These are phyloP conservation scores for Zalaria sp. DNA, from an alignment of 2,329 filamentous ascomycete genomes.

Conservation along the genomic window DNA sequence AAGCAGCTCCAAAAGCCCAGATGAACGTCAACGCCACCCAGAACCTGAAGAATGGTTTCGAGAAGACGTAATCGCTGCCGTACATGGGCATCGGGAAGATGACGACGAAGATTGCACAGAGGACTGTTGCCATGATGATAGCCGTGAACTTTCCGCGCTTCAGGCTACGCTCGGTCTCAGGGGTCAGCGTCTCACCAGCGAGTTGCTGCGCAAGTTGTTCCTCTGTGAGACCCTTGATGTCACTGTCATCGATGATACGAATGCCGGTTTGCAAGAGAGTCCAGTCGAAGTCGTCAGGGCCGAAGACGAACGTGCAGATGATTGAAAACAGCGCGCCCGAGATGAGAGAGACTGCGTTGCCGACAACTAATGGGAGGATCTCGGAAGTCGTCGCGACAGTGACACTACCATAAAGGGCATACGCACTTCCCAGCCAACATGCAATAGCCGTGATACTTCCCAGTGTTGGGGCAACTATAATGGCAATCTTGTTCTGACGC, in stretches of 20 bases:
- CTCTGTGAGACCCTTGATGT: constrained; percentile 1
- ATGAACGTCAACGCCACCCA: constrained; percentile 14
- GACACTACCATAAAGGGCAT: constrained; percentile 8
- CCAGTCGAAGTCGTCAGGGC: constrained; percentile 13
- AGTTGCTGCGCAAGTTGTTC: background rate
- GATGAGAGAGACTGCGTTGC: constrained; percentile 7
- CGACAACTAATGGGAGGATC: constrained; percentile 9
- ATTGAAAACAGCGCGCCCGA: constrained; percentile 3
- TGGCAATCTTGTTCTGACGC: constrained; percentile 12
- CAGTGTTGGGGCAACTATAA: constrained; percentile 10
- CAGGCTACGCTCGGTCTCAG: background rate
- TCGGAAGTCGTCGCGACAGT: constrained; percentile 5
- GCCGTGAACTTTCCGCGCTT: constrained; percentile 7
- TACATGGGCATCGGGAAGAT: constrained; percentile 12
- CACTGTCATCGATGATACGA: background rate
- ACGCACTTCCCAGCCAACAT: constrained; percentile 5
- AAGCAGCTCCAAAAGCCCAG: constrained; percentile 12
- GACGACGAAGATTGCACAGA: constrained; percentile 11
- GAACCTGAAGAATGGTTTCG: constrained; percentile 11
- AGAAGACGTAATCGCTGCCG: constrained; percentile 10
- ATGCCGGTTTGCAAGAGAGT: constrained; percentile 4
- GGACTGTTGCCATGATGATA: constrained; percentile 8
- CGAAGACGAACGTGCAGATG: constrained; percentile 10
- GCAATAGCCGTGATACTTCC: constrained; percentile 9
- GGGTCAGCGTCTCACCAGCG: background rate